Base-by-base conservation (phyloP, 441 rosid genomes). In the Mallotus repandus region DNA sequence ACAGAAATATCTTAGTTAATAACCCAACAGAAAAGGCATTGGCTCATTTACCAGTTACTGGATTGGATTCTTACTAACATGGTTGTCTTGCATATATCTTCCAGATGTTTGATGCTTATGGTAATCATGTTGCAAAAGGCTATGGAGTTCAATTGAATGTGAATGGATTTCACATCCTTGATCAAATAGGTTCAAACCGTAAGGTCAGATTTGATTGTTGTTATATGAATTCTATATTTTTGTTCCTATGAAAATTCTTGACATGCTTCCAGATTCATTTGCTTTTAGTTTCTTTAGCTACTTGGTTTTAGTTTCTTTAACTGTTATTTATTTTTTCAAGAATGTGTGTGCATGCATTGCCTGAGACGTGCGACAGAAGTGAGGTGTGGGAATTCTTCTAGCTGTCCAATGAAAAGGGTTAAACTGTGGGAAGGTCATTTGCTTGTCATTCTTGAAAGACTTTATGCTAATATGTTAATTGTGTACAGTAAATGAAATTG, bases 31-130 rank as follows among this genome's bases (percentile, higher is more conserved):
- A 14, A 45, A 19, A n/a, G 29, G 43, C 59, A 38, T 53, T 46
- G 45, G 18, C 16, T 18, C 21, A 62, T 68, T 7, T 29, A 15
- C 18, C 7, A 19, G 7, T 73, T 46, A 12, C 11, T 38, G 70
- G 15, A n/a, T 32, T 32, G 43, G 12, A 12, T 12, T 48, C 61
- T 54, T 58, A 29, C 79, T 87, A 46, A 74, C 55, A 66, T 69
- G 29, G 41, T 74, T 38, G 10, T 22, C 68, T 56, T 38, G 50
- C 63, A 15, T 59, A 10, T 57, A 25, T 60, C 70, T 18, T 56
- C 48, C 81, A 92, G 96, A 76, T 87, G 84, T 78, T 90, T 66
- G 97, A 92, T 84, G 81, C 71, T 54, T 88, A 84, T 67, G 76
- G 77, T 45, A 92, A 90, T 81, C 96, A 88, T 75, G 81, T 83